Evolutionary conservation across 2,329 filamentous ascomycete species (phyloP), one percentile per base, ranked within the genome.

Genomic region (Penicillium griseofulvum): DNA sequence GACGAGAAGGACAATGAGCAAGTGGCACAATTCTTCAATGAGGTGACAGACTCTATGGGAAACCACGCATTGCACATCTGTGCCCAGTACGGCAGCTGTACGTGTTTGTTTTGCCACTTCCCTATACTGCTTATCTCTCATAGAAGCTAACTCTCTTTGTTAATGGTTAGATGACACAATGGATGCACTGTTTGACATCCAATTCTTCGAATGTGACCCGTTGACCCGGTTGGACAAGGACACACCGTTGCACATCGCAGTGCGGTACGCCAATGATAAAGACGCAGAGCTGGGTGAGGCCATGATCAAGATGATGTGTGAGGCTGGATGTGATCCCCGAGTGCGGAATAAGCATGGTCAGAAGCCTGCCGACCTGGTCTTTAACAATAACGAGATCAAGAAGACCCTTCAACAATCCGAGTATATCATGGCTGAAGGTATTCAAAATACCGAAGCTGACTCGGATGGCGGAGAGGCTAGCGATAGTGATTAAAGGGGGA

Each of bases 51-150:
- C 66, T 86, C 91, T 11, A 81, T 97, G 76, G 94, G 94, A 49
- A 92, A 93, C 75, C 85, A 93, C 70, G 85, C 92, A 31, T 86
- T 97, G 72, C 94, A 97, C 75, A 85, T 97, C 65, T 94, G 92
- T 47, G 93, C 93, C 31, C 81, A 84, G 29, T 87, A 86, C 62
- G 94, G 94, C 65, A 90, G 91, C 76, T 96, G 90, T 93, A 79
- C 65, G 87, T 81, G n/a, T 19, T 37, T 47, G 38, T 11, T 28
- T 48, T 48, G 54, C 47, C 28, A 48, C 16, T 33, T 31, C 11
- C 12, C 24, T 5, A 19, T 5, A 19, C 16, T 42, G 14, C 17
- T 17, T 14, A 34, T 34, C 11, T 12, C 28, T 24, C 5, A 33
- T 24, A 16, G 24, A 14, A 51, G 2, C 31, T 34, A 52, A 37